Evolutionary conservation across 129 eudicot species (phyloP).

Genomic region (Sambucus nigra): DNA sequence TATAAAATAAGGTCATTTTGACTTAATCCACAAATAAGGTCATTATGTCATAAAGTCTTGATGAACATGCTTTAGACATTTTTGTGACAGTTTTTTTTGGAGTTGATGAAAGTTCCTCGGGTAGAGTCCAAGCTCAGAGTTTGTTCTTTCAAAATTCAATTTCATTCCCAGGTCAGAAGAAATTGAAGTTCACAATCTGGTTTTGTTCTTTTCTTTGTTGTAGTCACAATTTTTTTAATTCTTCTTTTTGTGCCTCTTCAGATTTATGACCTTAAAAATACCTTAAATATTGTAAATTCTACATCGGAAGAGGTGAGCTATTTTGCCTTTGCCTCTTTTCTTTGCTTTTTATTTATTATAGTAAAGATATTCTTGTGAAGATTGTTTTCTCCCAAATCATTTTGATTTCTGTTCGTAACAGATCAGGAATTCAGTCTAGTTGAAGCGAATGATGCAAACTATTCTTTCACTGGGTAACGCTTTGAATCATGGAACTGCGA

Average conservation of each 20-base stretch:
- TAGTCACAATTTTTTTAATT: slow-evolving; percentile 6
- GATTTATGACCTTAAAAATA: slow-evolving; percentile 73
- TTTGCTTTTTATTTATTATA: slow-evolving; percentile 3
- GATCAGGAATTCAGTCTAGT: slow-evolving; percentile 71
- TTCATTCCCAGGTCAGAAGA: slow-evolving; percentile 57
- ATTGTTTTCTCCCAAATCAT: not conserved
- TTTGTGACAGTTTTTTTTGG: slow-evolving; percentile 77
- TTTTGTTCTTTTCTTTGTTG: slow-evolving; percentile 7
- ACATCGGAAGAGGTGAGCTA: slow-evolving; percentile 83
- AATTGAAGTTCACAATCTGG: not conserved
- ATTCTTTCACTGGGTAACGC: slow-evolving; percentile 88
- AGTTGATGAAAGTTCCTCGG: slow-evolving; percentile 95
- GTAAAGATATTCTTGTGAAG: not conserved
- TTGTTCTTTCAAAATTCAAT: slow-evolving; percentile 70
- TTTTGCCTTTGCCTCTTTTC: not conserved
- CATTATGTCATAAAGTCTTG: not conserved
- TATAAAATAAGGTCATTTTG: no score
- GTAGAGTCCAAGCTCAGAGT: slow-evolving; percentile 86
- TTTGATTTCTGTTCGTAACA: slow-evolving; percentile 23
- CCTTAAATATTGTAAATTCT: slow-evolving; percentile 57
- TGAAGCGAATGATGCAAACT: slow-evolving; percentile 87
- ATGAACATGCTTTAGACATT: not conserved
- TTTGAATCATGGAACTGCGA: slow-evolving; percentile 91
- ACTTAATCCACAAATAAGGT: no score
- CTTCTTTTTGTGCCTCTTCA: slow-evolving; percentile 13